Base-by-base conservation (phyloP, 805 yeast genomes). In the Wickerhamomyces subpelliculosus region DNA sequence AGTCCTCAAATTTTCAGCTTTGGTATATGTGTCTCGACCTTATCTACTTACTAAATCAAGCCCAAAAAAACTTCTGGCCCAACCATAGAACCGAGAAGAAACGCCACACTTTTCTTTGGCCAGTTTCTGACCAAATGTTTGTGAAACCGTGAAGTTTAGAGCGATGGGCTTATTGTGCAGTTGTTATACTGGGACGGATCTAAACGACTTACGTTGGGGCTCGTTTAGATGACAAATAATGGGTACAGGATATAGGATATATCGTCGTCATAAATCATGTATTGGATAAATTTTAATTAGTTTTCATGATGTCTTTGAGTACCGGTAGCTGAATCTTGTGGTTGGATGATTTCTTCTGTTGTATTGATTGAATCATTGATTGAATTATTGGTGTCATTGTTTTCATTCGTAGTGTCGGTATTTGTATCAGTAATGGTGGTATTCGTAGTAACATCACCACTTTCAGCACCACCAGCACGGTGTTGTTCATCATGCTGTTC, bases 21-120 rank as follows among this genome's bases (percentile, higher is more conserved):
- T n/a, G n/a, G n/a, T n/a, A n/a, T n/a, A n/a, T n/a, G n/a, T 27
- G 19, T 27, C 34, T 13, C n/a, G 34, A 21, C 26, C 26, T 31
- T 21, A 31, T 22, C 34, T 31, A 20, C 10, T 31, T 20, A 31
- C 34, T 27, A 27, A 27, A 27, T 6, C 13, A 11, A n/a, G n/a
- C 4, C 16, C 23, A 21, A 9, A 24, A 24, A 28, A 28, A 14
- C 19, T 16, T 18, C 18, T 18, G 34, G 21, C 26, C 34, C 3
- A 21, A 31, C 29, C 32, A 18, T 18, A 22, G 18, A 19, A 20
- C 18, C 30, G 20, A 23, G 11, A 18, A 23, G 28, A 39, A 37
- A 39, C 36, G 43, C 43, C 43, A 40, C 42, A 39, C 30, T 39
- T 36, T 39, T 36, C 10, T 18, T 20, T 13, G 4, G 21, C 21